Evolutionary conservation across 2,329 filamentous ascomycete genomes (phyloP).

Genomic region (Calonectria henricotiae): DNA sequence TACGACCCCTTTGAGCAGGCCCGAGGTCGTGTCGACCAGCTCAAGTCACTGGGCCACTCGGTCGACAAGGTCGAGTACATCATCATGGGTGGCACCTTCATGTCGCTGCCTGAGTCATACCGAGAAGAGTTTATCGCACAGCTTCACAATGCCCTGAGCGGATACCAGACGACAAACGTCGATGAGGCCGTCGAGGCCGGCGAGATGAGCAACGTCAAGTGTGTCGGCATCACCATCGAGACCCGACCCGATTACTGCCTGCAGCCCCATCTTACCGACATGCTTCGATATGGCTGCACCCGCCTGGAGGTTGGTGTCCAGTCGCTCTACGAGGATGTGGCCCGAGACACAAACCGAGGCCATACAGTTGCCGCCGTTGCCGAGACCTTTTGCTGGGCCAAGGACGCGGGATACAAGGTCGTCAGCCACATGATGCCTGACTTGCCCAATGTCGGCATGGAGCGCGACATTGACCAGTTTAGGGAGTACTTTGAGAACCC

Average conservation of each 20-base stretch:
- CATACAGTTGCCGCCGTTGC: constrained; percentile 96
- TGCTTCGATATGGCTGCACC: constrained; percentile 98
- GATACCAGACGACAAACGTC: constrained; percentile 94
- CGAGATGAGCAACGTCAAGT: constrained; percentile 98
- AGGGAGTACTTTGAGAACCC: constrained; percentile 98
- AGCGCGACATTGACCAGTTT: constrained; percentile 97
- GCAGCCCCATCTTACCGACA: constrained; percentile 93
- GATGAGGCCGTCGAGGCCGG: constrained; percentile 96
- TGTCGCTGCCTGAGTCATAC: constrained; percentile 93
- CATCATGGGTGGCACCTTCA: constrained; percentile 99
- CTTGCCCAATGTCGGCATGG: constrained; percentile 97
- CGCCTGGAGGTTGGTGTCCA: constrained; percentile 96
- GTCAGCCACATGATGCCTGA: constrained; percentile 99
- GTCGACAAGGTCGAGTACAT: constrained; percentile 99
- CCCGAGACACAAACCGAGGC: constrained; percentile 96
- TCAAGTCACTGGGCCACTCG: constrained; percentile 94
- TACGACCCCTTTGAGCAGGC: constrained; percentile 99
- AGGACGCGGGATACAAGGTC: constrained; percentile 98
- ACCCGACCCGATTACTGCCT: constrained; percentile 97
- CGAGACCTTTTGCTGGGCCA: constrained; percentile 96
- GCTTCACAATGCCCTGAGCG: constrained; percentile 95
- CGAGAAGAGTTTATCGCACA: constrained; percentile 95
- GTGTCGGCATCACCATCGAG: constrained; percentile 98
- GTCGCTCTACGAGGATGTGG: constrained; percentile 97
- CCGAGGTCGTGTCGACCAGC: constrained; percentile 94